Percentiles rank a stretch among this genome's conserved stretches.
Evolutionary conservation across 2,329 filamentous ascomycete genomes (phyloP).

Genomic region (Cytospora piceae): DNA sequence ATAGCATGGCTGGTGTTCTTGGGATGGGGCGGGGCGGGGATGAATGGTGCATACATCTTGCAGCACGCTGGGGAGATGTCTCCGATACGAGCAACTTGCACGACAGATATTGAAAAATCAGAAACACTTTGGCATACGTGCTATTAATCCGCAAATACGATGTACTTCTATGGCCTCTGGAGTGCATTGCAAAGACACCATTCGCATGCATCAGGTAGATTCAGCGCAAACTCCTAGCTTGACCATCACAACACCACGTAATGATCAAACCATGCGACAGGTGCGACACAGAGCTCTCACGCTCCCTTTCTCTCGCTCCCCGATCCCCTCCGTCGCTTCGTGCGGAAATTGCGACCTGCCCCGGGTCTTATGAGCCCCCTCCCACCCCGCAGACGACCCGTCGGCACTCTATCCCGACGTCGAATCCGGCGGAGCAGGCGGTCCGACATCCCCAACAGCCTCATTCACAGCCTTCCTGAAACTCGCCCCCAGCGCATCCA

Average conservation of each 20-base stretch:
- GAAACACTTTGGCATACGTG: not conserved
- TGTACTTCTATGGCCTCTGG: not conserved
- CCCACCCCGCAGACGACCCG: not conserved
- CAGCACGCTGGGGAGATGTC: not conserved
- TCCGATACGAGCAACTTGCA: not conserved
- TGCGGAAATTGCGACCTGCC: not conserved
- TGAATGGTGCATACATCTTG: not conserved
- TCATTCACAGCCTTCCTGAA: constrained; percentile 23
- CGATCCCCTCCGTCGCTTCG: not conserved
- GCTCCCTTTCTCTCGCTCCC: not conserved
- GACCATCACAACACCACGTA: not conserved
- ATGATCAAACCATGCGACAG: not conserved
- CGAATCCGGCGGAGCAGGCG: not conserved
- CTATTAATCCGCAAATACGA: not conserved
- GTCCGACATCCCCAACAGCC: constrained; percentile 20
- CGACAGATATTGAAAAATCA: not conserved
- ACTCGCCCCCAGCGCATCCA: constrained; percentile 21
- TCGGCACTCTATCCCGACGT: not conserved
- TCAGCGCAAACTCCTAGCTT: not conserved
- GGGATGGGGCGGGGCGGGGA: not conserved
- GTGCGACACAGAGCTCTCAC: not conserved
- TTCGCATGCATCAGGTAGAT: not conserved
- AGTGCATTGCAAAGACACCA: not conserved
- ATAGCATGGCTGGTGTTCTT: not conserved
- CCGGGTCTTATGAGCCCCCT: not conserved